Evolutionary conservation across 2,329 filamentous ascomycete species (phyloP), one percentile per base, ranked within the genome.

Genomic region (Calcarisporium arbuscula): DNA sequence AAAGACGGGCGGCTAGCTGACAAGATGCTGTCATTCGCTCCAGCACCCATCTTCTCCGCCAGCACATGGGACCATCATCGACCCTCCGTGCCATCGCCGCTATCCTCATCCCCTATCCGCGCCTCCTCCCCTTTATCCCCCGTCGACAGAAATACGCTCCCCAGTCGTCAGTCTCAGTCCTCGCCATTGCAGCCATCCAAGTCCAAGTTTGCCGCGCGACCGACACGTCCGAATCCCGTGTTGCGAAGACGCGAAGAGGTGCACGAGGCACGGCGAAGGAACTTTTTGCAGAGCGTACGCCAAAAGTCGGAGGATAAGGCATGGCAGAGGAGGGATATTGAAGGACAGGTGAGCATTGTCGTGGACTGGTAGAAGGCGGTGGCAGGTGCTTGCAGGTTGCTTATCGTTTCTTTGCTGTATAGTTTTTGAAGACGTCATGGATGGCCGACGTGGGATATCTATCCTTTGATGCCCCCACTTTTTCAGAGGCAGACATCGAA

Each of bases 221-320:
- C 66, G 11, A 60, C 68, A 35, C 81, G 81, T 40, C 67, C 70
- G 22, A 85, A 82, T 41, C 82, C 80, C 0, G 48, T 82, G 6
- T 59, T 79, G 14, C 71, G 73, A 44, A 72, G 62, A 40, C 68
- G 75, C 32, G 74, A 87, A 51, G 75, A 74, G 14, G 66, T 68
- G 1, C 74, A 78, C 36, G 79, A 85, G 51, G 66, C 72, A 35
- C 65, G 85, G 38, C 67, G 84, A 30, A 72, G 74, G 20, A 63
- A 82, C 36, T 90, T 90, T 48, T 61, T 90, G 39, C 75, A 78
- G 51, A 82, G 70, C 33, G 77, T 83, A 14, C 67, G 75, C 39
- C 70, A 77, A 47, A 69, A 73, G 26, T 62, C 68, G 4, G 75
- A 82, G 27, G 74, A 83, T 19, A 70, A 64, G 47, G 61, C 63